A percentile compares a stretch with the other conserved stretches of the same genome.
Evolutionary conservation across 345 rosid species (phyloP).

Genomic region (Garcia nutans): DNA sequence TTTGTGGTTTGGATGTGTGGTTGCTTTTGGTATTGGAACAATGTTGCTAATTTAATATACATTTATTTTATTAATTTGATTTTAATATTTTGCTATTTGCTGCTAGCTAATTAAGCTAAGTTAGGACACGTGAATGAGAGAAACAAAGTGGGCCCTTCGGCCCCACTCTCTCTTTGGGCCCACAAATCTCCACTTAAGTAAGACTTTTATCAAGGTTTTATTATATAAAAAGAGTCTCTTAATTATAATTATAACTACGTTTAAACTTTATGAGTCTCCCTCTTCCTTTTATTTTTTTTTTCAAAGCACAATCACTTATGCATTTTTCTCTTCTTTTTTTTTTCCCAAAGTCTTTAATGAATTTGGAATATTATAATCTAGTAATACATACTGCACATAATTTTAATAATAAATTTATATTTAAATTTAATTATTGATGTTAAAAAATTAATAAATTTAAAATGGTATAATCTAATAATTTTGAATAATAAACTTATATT

Average conservation of each 20-base stretch:
- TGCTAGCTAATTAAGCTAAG: not conserved
- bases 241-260: not conserved
- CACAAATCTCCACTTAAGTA: constrained; percentile 18
- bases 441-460: too few species aligned
- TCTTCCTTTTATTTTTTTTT: constrained; percentile 3
- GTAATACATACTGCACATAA: too few species aligned
- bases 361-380: not conserved
- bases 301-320: constrained; percentile 9
- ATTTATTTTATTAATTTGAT: too few species aligned
- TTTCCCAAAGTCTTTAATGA: constrained; percentile 2
- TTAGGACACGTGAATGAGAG: constrained; percentile 33
- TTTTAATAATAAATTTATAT: too few species aligned
- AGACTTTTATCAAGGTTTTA: not conserved
- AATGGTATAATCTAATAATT: too few species aligned
- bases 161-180: constrained; percentile 9
- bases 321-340: not conserved
- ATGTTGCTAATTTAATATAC: too few species aligned
- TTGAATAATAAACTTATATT: too few species aligned
- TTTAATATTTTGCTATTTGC: too few species aligned
- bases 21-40: too few species aligned
- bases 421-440: too few species aligned
- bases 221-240: not conserved
- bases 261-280: not conserved
- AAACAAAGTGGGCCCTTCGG: not conserved
- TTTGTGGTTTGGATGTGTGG: too few species aligned